phyloP scores from a whole-genome alignment of 257 asterid genomes.

The Parsonsia alboflavescens region DNA sequence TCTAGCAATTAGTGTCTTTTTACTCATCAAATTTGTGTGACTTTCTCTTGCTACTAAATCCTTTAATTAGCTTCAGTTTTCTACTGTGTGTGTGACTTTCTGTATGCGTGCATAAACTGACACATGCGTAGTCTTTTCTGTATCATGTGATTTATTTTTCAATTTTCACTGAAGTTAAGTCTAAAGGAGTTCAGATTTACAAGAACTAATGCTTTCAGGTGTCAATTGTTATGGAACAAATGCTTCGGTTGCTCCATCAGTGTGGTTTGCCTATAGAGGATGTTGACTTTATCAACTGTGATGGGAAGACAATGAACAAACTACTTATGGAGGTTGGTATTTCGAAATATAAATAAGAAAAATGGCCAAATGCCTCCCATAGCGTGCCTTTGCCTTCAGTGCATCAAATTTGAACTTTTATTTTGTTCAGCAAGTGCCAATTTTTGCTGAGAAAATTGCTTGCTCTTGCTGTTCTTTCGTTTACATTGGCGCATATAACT shows the following conservation, averaged over 20 bases:
- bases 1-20: neutral
- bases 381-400: neutral
- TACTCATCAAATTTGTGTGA: neutral
- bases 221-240: constrained; percentile 84
- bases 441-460: neutral
- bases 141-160: neutral
- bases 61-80: neutral
- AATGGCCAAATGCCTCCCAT: neutral
- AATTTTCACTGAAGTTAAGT: neutral
- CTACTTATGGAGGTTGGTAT: constrained; percentile 74
- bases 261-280: constrained; percentile 82
- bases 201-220: constrained; percentile 41
- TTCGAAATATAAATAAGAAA: neutral
- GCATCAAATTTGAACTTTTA: neutral
- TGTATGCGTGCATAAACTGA: neutral
- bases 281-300: constrained; percentile 89
- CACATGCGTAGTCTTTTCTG: neutral
- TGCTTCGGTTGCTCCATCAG: constrained; percentile 85
- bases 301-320: constrained; percentile 82
- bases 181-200: neutral
- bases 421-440: neutral
- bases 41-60: neutral
- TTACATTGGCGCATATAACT: neutral
- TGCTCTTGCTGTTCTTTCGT: neutral
- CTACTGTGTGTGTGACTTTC: neutral